A percentile compares a stretch with the other conserved stretches of the same genome.
phyloP scores from a whole-genome alignment of 1,284 basidiomycete genomes.

The Marasmius sp. region DNA sequence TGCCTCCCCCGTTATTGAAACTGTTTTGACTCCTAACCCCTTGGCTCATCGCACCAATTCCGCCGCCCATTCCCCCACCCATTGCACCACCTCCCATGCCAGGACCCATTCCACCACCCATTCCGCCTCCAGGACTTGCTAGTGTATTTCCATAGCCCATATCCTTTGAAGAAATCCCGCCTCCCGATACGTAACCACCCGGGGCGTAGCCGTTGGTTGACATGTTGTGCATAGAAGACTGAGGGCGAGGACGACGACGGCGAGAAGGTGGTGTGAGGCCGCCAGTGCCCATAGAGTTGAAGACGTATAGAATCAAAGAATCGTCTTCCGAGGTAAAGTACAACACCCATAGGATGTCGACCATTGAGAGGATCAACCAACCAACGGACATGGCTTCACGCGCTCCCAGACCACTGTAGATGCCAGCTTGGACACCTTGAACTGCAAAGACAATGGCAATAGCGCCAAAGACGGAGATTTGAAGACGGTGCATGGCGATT shows the following conservation, averaged over 20 bases:
- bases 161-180: constrained; percentile 64
- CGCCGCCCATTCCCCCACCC: constrained; percentile 12
- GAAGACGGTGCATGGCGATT: constrained; percentile 82
- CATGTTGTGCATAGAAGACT: constrained; percentile 64
- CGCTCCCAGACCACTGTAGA: constrained; percentile 54
- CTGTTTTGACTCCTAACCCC: constrained; percentile 63
- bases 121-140: constrained; percentile 32
- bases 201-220: constrained; percentile 57
- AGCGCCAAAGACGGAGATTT: constrained; percentile 86
- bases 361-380: constrained; percentile 90
- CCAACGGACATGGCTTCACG: constrained; percentile 86
- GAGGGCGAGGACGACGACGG: constrained; percentile 59
- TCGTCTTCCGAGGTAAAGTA: constrained; percentile 97
- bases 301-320: constrained; percentile 77
- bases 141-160: constrained; percentile 60
- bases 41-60: constrained; percentile 37
- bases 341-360: constrained; percentile 92
- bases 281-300: constrained; percentile 86
- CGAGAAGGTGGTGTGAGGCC: constrained; percentile 80
- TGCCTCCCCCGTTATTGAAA: constrained; percentile 47
- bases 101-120: constrained; percentile 13
- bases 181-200: constrained; percentile 57
- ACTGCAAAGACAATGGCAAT: constrained; percentile 89
- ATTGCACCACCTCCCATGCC: constrained; percentile 28
- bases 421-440: constrained; percentile 67